Percentiles rank a stretch among this genome's conserved stretches.
phyloP scores from a whole-genome alignment of 1,139 yeast species.

The Pichia sp. region DNA sequence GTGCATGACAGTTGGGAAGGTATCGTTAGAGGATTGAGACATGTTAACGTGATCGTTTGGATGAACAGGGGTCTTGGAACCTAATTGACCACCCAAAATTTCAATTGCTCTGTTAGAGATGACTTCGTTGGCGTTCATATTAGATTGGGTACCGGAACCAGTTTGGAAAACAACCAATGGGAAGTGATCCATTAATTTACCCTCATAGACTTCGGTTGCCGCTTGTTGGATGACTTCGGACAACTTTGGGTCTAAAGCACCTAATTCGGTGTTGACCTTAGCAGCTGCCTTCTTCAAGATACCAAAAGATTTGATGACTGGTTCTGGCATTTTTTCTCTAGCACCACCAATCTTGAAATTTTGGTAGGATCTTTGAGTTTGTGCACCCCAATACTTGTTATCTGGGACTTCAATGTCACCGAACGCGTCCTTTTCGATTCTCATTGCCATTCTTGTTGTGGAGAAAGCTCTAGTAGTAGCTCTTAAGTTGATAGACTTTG shows the following conservation, averaged over 20 bases:
- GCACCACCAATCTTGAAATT: conserved; percentile 95
- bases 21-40: conserved; percentile 97
- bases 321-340: conserved; percentile 86
- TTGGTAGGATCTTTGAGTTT: conserved; percentile 87
- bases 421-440: conserved; percentile 92
- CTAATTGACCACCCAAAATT: conserved; percentile 82
- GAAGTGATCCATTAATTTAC: conserved; percentile 88
- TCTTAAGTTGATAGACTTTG: conserved; percentile 11
- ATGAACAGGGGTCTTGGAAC: conserved; percentile 90
- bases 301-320: conserved; percentile 89
- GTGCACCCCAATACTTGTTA: conserved; percentile 94
- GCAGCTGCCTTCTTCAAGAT: conserved; percentile 93
- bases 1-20: conserved; percentile 99
- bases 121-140: conserved; percentile 98
- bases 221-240: conserved; percentile 86
- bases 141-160: conserved; percentile 97
- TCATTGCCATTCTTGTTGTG: conserved; percentile 26
- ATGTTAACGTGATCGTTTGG: conserved; percentile 98
- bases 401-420: conserved; percentile 90
- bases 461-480: conserved; percentile 25
- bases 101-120: conserved; percentile 98
- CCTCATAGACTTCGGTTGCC: conserved; percentile 90
- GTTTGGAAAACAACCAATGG: conserved; percentile 98
- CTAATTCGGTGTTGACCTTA: conserved; percentile 76
- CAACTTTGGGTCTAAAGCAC: conserved; percentile 73